phyloP scores from a whole-genome alignment of 164 flowering plant genomes.

The Magnolia officinalis region DNA sequence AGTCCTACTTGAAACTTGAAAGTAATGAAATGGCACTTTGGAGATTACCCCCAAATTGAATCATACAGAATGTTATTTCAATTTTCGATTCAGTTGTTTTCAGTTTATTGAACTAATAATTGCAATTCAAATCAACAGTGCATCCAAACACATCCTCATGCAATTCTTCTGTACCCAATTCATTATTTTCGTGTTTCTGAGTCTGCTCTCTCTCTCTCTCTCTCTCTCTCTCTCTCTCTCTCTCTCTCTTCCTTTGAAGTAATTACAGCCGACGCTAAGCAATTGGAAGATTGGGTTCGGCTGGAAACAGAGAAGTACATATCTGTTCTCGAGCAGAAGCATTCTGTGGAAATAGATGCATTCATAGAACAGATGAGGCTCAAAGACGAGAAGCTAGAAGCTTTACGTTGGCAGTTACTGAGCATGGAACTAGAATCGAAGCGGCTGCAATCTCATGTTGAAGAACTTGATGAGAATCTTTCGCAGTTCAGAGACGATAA shows the following conservation, averaged over 20 bases:
- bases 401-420: constrained; percentile 59
- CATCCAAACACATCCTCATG: neutral
- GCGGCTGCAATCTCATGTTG: constrained; percentile 58
- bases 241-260: constrained; percentile 15
- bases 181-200: neutral
- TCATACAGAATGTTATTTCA: neutral
- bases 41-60: neutral
- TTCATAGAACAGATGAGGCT: constrained; percentile 73
- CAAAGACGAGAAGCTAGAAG: constrained; percentile 81
- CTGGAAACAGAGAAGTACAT: constrained; percentile 55
- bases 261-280: constrained; percentile 36
- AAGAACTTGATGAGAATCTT: constrained; percentile 47
- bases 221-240: no score
- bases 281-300: constrained; percentile 48
- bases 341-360: constrained; percentile 67
- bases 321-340: constrained; percentile 52
- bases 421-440: constrained; percentile 81
- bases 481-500: constrained; percentile 55
- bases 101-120: neutral
- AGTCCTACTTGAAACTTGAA: neutral
- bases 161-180: neutral
- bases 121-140: neutral
- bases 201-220: constrained; percentile 1
- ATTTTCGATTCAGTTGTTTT: neutral
- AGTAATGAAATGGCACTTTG: neutral